Evolutionary conservation across 179 eudicot species (phyloP).

Genomic region (Pouteria campechiana): DNA sequence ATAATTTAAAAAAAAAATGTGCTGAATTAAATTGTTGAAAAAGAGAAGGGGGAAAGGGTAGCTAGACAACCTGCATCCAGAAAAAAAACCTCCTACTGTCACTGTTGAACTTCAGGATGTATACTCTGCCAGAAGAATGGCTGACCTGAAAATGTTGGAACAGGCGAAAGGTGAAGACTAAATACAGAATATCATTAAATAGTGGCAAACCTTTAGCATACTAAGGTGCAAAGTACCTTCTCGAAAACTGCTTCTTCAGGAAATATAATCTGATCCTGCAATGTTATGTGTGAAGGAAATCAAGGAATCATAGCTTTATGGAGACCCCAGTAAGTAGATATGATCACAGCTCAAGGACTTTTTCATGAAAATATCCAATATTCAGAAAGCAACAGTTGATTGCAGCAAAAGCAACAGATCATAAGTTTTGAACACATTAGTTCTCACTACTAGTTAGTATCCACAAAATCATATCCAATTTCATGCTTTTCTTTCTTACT

Average conservation of each 20-base stretch:
- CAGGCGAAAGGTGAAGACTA: not conserved
- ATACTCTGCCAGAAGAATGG: slow-evolving; percentile 90
- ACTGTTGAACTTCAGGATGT: slow-evolving; percentile 78
- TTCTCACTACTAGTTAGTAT: too few species aligned
- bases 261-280: slow-evolving; percentile 85
- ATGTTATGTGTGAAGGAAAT: slow-evolving; percentile 28
- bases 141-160: slow-evolving; percentile 38
- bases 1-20: not conserved
- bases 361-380: too few species aligned
- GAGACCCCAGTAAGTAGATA: too few species aligned
- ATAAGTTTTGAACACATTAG: too few species aligned
- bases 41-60: not conserved
- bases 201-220: not conserved
- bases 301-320: slow-evolving; percentile 1
- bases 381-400: too few species aligned
- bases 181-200: not conserved
- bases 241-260: slow-evolving; percentile 92
- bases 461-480: too few species aligned
- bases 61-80: slow-evolving; percentile 80
- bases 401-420: too few species aligned
- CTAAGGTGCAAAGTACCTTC: slow-evolving; percentile 42
- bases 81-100: slow-evolving; percentile 90
- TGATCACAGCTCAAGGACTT: too few species aligned
- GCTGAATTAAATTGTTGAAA: too few species aligned
- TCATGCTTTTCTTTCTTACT: too few species aligned